Percentiles rank a stretch among this genome's conserved stretches.
Evolutionary conservation across 2,329 filamentous ascomycete species (phyloP).

Genomic region (Neonectria punicea): DNA sequence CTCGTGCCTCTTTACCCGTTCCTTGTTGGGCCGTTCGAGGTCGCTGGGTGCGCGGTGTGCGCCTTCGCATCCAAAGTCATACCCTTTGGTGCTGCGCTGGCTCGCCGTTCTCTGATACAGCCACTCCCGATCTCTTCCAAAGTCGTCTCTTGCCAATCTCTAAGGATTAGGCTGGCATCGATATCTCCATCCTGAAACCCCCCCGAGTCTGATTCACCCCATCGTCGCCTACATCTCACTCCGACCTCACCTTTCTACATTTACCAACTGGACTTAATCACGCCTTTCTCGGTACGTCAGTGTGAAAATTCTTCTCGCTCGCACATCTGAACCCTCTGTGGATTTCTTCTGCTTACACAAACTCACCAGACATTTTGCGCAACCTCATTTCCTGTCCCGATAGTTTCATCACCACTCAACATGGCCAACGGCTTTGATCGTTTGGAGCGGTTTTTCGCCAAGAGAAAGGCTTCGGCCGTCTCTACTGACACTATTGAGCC

Average conservation of each 20-base stretch:
- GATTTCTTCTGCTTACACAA: slow-evolving; percentile 36
- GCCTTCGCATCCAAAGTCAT: slow-evolving; percentile 10
- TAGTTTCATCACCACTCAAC: slow-evolving; percentile 43
- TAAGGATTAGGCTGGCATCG: slow-evolving; percentile 26
- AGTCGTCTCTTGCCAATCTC: slow-evolving; percentile 22
- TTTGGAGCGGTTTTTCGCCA: slow-evolving; percentile 64
- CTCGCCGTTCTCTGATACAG: slow-evolving; percentile 35
- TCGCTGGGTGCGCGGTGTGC: slow-evolving; percentile 16
- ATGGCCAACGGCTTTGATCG: slow-evolving; percentile 61
- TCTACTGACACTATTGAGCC: slow-evolving; percentile 40
- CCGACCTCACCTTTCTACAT: slow-evolving; percentile 22
- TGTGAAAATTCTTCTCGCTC: slow-evolving; percentile 21
- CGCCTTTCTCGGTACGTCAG: slow-evolving; percentile 33
- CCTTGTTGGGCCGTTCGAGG: slow-evolving; percentile 14
- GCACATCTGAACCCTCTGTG: slow-evolving; percentile 19
- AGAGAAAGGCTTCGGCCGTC: slow-evolving; percentile 47
- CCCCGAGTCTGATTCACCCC: slow-evolving; percentile 35
- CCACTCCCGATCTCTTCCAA: slow-evolving; percentile 29
- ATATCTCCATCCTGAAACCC: slow-evolving; percentile 30
- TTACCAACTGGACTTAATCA: slow-evolving; percentile 11
- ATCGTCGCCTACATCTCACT: slow-evolving; percentile 22
- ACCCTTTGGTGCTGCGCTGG: slow-evolving; percentile 8
- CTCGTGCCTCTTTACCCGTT: slow-evolving; percentile 9
- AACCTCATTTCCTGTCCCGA: slow-evolving; percentile 30
- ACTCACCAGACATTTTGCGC: slow-evolving; percentile 36